A percentile compares a stretch with the other conserved stretches of the same genome.
Evolutionary conservation across 108 stramenopile species (phyloP).

Genomic region (Heterococcus sp.): DNA sequence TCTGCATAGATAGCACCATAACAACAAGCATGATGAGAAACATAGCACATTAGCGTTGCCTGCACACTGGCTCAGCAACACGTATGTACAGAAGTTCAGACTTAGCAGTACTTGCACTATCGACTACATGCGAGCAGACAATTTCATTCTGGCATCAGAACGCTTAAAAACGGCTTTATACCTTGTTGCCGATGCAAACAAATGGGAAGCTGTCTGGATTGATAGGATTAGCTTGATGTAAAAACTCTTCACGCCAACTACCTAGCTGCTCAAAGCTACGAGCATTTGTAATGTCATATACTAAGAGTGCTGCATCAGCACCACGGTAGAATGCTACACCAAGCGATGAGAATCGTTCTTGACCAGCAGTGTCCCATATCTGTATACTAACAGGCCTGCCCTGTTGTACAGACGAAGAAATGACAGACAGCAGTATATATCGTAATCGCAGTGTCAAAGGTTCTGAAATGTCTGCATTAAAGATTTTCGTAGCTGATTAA

Average conservation of each 20-base stretch:
- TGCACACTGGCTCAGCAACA: no score
- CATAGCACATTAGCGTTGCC: neutral
- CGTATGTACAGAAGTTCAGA: no score
- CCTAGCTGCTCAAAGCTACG: slow-evolving; percentile 86
- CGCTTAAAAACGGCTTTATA: slow-evolving; percentile 54
- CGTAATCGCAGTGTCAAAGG: no score
- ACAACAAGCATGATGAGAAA: neutral
- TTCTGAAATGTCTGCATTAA: no score
- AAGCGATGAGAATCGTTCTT: slow-evolving; percentile 91
- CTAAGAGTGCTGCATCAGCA: slow-evolving; percentile 92
- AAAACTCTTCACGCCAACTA: slow-evolving; percentile 88
- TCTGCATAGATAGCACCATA: neutral
- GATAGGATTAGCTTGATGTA: slow-evolving; percentile 45
- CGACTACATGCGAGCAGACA: neutral
- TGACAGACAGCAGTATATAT: no score
- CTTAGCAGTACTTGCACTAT: neutral
- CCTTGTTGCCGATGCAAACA: slow-evolving; percentile 94
- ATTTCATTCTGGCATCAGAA: neutral
- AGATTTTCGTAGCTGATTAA: no score
- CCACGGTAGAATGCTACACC: slow-evolving; percentile 96
- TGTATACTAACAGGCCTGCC: slow-evolving; percentile 33
- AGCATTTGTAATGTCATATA: slow-evolving; percentile 93
- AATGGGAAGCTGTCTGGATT: slow-evolving; percentile 83
- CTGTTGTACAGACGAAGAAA: no score
- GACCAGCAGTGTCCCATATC: slow-evolving; percentile 99